Base-by-base conservation (phyloP, 805 yeast species). In the Ogataea methylovora region DNA sequence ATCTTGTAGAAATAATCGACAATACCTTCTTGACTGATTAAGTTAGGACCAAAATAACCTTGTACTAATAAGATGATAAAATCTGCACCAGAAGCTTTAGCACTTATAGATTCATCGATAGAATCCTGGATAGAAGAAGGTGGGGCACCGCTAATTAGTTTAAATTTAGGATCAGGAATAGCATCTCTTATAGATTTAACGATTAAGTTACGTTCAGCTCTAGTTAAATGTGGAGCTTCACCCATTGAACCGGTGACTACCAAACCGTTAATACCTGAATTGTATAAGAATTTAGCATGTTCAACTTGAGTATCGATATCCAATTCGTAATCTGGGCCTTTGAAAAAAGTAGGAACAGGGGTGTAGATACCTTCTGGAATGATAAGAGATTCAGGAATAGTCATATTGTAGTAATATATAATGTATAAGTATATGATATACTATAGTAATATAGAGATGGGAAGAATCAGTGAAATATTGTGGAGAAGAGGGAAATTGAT, bases 261-360 rank as follows among this genome's bases (percentile, higher is more conserved):
- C 3, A 66, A 49, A 15, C 77, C 77, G 27, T 46, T 39, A 30
- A 70, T 63, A 8, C 76, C 75, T 34, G 52, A 53, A 13, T 58
- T 46, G 24, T 63, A 50, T 27, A 71, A 52, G 48, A 45, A 58
- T 31, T 60, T 52, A 22, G 73, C 63, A 43, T 71, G 75, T 34
- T 53, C 46, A 30, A 61, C 50, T 49, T 69, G 73, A 20, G 73
- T 44, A 3, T 61, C 72, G 27, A 50, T 43, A 44, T 70, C 73
- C 17, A 69, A 54, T 12, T 36, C 30, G 16, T 38, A 37, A 26
- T 55, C 56, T 35, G 58, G 61, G 31, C 48, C 48, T 43, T 63
- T 63, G 64, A 68, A 69, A 49, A 71, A 71, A 9, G 78, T 71
- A 34, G 71, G 71, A 11, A 62, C 58, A 15, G 77, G 77, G 12